phyloP scores from a whole-genome alignment of 2,329 filamentous ascomycete species.

The Arthrobotrys iridis region DNA sequence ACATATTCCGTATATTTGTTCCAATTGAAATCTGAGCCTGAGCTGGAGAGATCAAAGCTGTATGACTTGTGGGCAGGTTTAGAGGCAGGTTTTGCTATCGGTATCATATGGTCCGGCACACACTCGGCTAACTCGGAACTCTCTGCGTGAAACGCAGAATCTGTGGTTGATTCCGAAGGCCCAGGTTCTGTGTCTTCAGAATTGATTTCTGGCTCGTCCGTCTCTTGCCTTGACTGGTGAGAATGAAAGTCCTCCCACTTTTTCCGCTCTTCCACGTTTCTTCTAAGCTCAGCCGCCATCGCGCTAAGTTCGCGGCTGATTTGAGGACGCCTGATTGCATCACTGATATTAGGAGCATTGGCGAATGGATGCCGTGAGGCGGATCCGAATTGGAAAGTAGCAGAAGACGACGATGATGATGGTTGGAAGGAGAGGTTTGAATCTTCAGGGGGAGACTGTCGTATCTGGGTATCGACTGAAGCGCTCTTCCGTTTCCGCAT shows the following conservation, averaged over 20 bases:
- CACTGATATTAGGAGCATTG: slow-evolving; percentile 5
- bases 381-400: slow-evolving; percentile 44
- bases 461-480: slow-evolving; percentile 3
- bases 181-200: background rate
- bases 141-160: background rate
- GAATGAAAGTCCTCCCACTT: slow-evolving; percentile 6
- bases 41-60: slow-evolving; percentile 47
- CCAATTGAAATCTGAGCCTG: slow-evolving; percentile 50
- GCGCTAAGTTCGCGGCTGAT: slow-evolving; percentile 56
- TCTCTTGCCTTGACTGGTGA: background rate
- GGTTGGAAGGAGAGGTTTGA: slow-evolving; percentile 30
- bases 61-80: slow-evolving; percentile 20
- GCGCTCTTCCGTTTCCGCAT: slow-evolving; percentile 41
- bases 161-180: background rate
- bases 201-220: background rate
- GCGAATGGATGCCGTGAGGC: slow-evolving; percentile 9
- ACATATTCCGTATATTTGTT: slow-evolving; percentile 51
- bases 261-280: slow-evolving; percentile 54
- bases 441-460: slow-evolving; percentile 14
- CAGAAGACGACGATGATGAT: background rate
- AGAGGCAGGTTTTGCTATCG: background rate
- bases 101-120: too few species aligned
- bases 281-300: slow-evolving; percentile 55
- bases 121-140: background rate
- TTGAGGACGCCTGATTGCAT: slow-evolving; percentile 53